Evolutionary conservation across 2,329 filamentous ascomycete genomes (phyloP).

Genomic region (Ophiostoma novo-ulmi): DNA sequence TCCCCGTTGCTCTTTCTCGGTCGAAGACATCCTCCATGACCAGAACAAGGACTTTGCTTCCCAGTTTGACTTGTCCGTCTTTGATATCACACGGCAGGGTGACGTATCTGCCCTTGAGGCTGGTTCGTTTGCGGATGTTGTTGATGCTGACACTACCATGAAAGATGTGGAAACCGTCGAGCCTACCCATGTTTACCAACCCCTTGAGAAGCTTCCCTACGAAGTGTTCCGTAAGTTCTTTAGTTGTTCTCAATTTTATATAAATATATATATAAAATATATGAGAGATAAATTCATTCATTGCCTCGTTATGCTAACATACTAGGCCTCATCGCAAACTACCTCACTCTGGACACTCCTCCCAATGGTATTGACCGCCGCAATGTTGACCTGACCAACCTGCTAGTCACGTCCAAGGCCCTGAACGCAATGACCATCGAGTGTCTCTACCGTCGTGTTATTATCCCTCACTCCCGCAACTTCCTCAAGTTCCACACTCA

Average conservation of each 20-base stretch:
- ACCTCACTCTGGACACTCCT: slow-evolving; percentile 66
- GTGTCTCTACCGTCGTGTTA: slow-evolving; percentile 73
- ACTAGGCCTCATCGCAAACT: slow-evolving; percentile 63
- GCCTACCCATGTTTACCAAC: slow-evolving; percentile 15
- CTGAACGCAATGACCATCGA: slow-evolving; percentile 68
- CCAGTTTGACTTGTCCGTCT: slow-evolving; percentile 1
- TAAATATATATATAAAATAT: no score
- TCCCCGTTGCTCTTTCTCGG: slow-evolving; percentile 9
- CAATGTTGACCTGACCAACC: slow-evolving; percentile 71
- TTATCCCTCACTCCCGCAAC: slow-evolving; percentile 75
- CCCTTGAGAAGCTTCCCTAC: slow-evolving; percentile 60
- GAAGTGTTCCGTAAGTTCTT: slow-evolving; percentile 56
- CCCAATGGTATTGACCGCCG: slow-evolving; percentile 70
- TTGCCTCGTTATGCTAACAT: slow-evolving; percentile 32
- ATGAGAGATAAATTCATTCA: no score
- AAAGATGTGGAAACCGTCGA: slow-evolving; percentile 17
- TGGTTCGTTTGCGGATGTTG: slow-evolving; percentile 16
- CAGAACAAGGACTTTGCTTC: not conserved
- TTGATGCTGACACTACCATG: slow-evolving; percentile 22
- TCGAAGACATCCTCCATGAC: slow-evolving; percentile 13
- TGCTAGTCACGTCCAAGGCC: slow-evolving; percentile 69
- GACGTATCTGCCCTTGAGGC: slow-evolving; percentile 18
- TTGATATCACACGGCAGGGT: slow-evolving; percentile 4
- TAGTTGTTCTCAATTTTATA: slow-evolving; percentile 24
- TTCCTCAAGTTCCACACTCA: slow-evolving; percentile 76